Base-by-base conservation (phyloP, 139 green algal genomes). In the Cymbomonas tetramitiformis region DNA sequence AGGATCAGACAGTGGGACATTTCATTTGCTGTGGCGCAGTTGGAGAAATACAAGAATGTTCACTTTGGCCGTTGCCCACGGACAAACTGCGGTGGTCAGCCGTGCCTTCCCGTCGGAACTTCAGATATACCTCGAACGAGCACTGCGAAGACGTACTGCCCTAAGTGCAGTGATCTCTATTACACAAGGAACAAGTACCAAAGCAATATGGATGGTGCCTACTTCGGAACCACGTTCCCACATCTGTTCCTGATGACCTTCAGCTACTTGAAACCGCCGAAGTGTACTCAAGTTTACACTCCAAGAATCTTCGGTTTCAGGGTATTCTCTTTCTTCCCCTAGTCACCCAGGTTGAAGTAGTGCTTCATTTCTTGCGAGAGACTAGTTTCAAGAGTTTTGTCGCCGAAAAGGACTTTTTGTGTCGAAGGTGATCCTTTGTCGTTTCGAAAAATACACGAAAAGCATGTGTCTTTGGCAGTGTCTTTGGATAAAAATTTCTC, bases 261-360 rank as follows among this genome's bases (percentile, higher is more conserved):
- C 64, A 73, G 80, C 15, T 72, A 79, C 51, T 48, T 87, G 30
- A 72, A 83, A 24, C 83, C 79, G 9, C 51, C 64, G 2, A 84
- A 81, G 53, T 68, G 57, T 12, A 62, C 71, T 23, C 50, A 70
- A 15, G 39, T 46, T 2, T 96, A 94, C 56, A 67, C 86, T 32
- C 88, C 88, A 0, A 71, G 80, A 21, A 79, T 96, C n/a, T 96
- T 95, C 78, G 88, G 88, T 34, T 96, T 96, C 73, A 93, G 86
- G 55, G 62, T 96, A n/a, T 25, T 4, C 21, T 2, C n/a, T 53
- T 19, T 31, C 46, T n/a, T n/a, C n/a, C n/a, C n/a, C n/a, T n/a
- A n/a, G n/a, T n/a, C n/a, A n/a, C n/a, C n/a, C n/a, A n/a, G n/a
- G n/a, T n/a, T n/a, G n/a, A n/a, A n/a, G n/a, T n/a, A n/a, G n/a